Base-by-base conservation (phyloP, 2,329 filamentous ascomycete genomes). In the Aureobasidium mangrovei region DNA sequence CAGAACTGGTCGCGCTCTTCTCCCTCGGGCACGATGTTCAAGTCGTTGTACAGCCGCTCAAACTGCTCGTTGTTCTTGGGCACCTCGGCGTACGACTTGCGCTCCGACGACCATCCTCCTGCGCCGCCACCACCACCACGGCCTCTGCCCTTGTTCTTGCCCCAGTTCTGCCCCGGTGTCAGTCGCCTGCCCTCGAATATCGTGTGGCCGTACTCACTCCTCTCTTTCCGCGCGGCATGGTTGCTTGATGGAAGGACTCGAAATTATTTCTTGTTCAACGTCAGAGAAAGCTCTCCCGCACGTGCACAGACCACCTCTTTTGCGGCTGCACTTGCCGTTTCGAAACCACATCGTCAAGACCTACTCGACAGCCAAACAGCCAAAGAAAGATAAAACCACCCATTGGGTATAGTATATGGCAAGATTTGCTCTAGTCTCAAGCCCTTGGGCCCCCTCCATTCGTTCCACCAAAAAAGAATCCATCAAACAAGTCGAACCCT, bases 1-100 rank as follows among this genome's bases (percentile, higher is more conserved):
- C 93, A 98, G 72, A 96, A 97, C 7, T 80, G 77, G 55, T 82
- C 76, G 64, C 81, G 83, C 72, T 97, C 91, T 43, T 84, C 82
- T 3, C 63, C 66, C 47, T 90, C 86, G 0, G 86, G 78, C 6
- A 97, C 74, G 56, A 90, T 80, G 4, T 87, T 78, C 31, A 91
- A 77, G 58, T 79, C 76, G 67, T 94, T 85, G 76, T 98, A 98
- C 74, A 86, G 97, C 60, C 77, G 76, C 73, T 97, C 86, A 60
- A 95, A 85, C 63, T 85, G 84, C 66, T 87, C 85, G 71, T 98
- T 95, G 63, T 83, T 74, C 74, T 91, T 93, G 62, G 77, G 72
- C 53, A 95, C 77, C 38, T 85, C 78, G 18, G 78, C 73, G 67
- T 81, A 84, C 59, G 73, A 72, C 54, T 64, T 62, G 57, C 73